Conservation (phyloP, 768 basidiomycete species). For the Boletus vinaceobasis region DNA sequence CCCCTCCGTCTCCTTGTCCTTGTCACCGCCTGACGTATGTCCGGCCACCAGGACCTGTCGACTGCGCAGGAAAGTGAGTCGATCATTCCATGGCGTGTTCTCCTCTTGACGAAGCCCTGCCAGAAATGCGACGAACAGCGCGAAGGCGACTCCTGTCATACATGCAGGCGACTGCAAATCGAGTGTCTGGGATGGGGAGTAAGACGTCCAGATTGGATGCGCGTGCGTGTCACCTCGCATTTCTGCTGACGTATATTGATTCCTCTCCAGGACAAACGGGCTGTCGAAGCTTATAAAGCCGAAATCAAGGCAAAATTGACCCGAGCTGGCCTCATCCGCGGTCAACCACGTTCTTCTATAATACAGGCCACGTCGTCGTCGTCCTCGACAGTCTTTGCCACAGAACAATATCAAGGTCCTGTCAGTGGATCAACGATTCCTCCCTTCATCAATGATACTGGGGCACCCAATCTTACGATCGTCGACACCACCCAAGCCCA, state of each 20-base stretch:
- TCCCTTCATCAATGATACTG: slow-evolving; percentile 20
- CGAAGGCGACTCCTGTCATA: slow-evolving; percentile 75
- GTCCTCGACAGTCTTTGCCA: slow-evolving; percentile 34
- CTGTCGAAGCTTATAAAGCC: slow-evolving; percentile 79
- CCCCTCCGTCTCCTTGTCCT: not conserved
- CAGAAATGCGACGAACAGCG: slow-evolving; percentile 90
- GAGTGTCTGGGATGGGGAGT: slow-evolving; percentile 84
- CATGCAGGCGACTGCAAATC: slow-evolving; percentile 76
- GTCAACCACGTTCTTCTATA: slow-evolving; percentile 67
- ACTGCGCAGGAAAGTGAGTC: slow-evolving; percentile 68
- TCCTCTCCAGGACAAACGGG: slow-evolving; percentile 66
- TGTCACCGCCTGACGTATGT: slow-evolving; percentile 6
- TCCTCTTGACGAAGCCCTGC: slow-evolving; percentile 3
- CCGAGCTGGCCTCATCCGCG: slow-evolving; percentile 74
- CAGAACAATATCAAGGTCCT: slow-evolving; percentile 26
- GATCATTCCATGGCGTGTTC: not conserved
- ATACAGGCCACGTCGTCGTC: slow-evolving; percentile 35
- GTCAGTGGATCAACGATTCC: slow-evolving; percentile 19
- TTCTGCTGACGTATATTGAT: slow-evolving; percentile 15
- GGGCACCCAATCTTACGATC: slow-evolving; percentile 20
- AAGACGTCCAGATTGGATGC: slow-evolving; percentile 86
- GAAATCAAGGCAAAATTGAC: slow-evolving; percentile 80
- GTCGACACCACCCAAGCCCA: slow-evolving; percentile 17
- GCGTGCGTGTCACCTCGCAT: slow-evolving; percentile 44
- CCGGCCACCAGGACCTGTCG: slow-evolving; percentile 66